phyloP scores from a whole-genome alignment of 495 filamentous ascomycete genomes.

The Penicillium simplicissimum region DNA sequence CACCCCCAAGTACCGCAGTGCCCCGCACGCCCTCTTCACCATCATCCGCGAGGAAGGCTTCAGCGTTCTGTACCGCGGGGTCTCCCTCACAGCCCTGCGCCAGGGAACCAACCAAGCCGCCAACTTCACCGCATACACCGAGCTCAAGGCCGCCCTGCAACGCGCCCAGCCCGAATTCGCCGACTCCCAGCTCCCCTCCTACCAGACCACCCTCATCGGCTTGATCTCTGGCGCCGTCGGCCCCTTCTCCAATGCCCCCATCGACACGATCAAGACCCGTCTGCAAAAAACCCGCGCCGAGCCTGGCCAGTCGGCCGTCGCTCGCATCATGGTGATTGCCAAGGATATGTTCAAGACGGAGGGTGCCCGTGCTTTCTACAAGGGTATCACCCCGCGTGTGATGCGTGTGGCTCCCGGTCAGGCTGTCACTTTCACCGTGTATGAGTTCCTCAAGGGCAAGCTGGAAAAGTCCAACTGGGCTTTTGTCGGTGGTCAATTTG shows the following conservation, averaged over 20 bases:
- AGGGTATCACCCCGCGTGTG: constrained; percentile 95
- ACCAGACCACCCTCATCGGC: constrained; percentile 89
- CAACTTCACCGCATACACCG: constrained; percentile 98
- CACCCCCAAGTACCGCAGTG: constrained; percentile 94
- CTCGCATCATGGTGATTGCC: constrained; percentile 74
- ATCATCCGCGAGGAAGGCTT: constrained; percentile 89
- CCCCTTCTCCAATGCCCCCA: constrained; percentile 92
- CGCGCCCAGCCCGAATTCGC: constrained; percentile 61
- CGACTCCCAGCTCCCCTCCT: constrained; percentile 69
- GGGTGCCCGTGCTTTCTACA: constrained; percentile 92
- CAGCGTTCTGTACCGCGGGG: constrained; percentile 85
- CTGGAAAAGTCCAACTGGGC: constrained; percentile 71
- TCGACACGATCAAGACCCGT: constrained; percentile 98
- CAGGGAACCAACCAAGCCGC: constrained; percentile 97
- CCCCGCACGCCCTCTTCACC: constrained; percentile 91
- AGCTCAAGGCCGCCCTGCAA: constrained; percentile 81
- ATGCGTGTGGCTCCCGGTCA: constrained; percentile 98
- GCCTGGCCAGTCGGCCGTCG: constrained; percentile 75
- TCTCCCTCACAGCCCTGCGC: constrained; percentile 86
- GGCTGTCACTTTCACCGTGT: constrained; percentile 97
- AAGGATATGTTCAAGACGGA: constrained; percentile 97
- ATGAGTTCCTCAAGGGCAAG: constrained; percentile 85
- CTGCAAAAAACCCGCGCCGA: constrained; percentile 87
- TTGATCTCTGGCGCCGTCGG: constrained; percentile 93
- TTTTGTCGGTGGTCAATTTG: constrained; percentile 65